Conservation (phyloP, 805 yeast genomes). For the Sungouiozyma ichnusensis region DNA sequence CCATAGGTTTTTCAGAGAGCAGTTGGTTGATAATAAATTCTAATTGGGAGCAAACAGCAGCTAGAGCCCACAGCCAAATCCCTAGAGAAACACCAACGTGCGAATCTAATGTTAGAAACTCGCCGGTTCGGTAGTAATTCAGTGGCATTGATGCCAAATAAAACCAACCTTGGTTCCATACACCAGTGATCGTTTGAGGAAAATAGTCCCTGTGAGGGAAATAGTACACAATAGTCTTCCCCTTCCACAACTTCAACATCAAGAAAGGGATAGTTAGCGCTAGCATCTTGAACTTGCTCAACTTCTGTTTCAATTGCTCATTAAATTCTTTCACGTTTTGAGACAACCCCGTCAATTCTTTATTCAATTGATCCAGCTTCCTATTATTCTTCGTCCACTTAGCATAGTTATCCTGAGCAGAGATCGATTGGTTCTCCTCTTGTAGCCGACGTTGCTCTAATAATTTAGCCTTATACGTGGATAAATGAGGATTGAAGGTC, state of each 20-base stretch:
- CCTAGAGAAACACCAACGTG: slow-evolving; percentile 26
- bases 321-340: slow-evolving; percentile 26
- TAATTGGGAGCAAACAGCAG: slow-evolving; percentile 19
- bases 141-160: slow-evolving; percentile 21
- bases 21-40: slow-evolving; percentile 21
- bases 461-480: slow-evolving; percentile 27
- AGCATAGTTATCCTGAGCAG: slow-evolving; percentile 92
- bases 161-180: slow-evolving; percentile 27
- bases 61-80: slow-evolving; percentile 28
- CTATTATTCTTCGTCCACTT: slow-evolving; percentile 91
- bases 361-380: slow-evolving; percentile 45
- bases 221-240: slow-evolving; percentile 23
- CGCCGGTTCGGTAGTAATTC: slow-evolving; percentile 7
- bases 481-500: slow-evolving; percentile 18
- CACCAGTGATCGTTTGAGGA: slow-evolving; percentile 23
- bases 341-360: slow-evolving; percentile 38
- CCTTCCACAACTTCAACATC: slow-evolving; percentile 24
- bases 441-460: slow-evolving; percentile 38
- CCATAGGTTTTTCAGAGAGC: slow-evolving; percentile 8
- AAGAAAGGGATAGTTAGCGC: slow-evolving; percentile 26
- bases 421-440: slow-evolving; percentile 46
- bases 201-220: slow-evolving; percentile 21
- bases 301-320: slow-evolving; percentile 1
- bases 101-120: not conserved
- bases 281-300: slow-evolving; percentile 9